phyloP scores from a whole-genome alignment of 2,329 filamentous ascomycete genomes.

The Trichophyton simii region DNA sequence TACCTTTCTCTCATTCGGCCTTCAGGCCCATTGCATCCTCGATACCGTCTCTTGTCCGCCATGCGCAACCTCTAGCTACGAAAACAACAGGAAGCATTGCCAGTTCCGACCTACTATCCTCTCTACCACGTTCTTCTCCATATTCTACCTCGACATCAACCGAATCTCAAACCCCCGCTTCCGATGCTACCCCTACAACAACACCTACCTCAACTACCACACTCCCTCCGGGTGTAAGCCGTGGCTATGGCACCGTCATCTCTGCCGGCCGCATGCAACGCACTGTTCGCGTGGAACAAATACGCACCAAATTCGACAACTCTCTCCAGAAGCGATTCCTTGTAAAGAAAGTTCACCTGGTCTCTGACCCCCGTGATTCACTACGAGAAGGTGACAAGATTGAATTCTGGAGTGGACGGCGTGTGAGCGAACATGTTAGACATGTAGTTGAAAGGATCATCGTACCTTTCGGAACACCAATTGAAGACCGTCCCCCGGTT shows the following conservation, averaged over 20 bases:
- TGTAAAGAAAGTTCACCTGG: slow-evolving; percentile 23
- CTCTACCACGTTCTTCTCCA: not conserved
- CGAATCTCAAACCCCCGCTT: not conserved
- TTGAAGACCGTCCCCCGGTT: slow-evolving; percentile 28
- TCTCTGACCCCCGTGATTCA: slow-evolving; percentile 30
- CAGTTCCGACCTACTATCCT: not conserved
- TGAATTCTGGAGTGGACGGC: slow-evolving; percentile 31
- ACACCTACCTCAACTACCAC: not conserved
- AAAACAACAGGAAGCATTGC: not conserved
- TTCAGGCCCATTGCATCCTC: not conserved
- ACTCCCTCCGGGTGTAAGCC: slow-evolving; percentile 18
- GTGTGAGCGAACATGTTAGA: slow-evolving; percentile 26
- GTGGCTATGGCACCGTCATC: slow-evolving; percentile 25
- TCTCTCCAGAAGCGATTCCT: slow-evolving; percentile 29
- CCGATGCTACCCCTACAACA: not conserved
- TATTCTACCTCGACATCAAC: not conserved
- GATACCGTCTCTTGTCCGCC: not conserved
- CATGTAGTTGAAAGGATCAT: slow-evolving; percentile 34
- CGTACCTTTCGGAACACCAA: slow-evolving; percentile 26
- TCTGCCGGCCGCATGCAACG: slow-evolving; percentile 32
- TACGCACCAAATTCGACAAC: slow-evolving; percentile 25
- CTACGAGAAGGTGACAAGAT: slow-evolving; percentile 34
- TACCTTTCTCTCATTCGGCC: not conserved
- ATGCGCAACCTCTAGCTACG: not conserved
- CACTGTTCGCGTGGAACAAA: slow-evolving; percentile 28